Evolutionary conservation across 2,329 filamentous ascomycete genomes (phyloP), one percentile per base, ranked within the genome.

Genomic region (Beauveria sp.): DNA sequence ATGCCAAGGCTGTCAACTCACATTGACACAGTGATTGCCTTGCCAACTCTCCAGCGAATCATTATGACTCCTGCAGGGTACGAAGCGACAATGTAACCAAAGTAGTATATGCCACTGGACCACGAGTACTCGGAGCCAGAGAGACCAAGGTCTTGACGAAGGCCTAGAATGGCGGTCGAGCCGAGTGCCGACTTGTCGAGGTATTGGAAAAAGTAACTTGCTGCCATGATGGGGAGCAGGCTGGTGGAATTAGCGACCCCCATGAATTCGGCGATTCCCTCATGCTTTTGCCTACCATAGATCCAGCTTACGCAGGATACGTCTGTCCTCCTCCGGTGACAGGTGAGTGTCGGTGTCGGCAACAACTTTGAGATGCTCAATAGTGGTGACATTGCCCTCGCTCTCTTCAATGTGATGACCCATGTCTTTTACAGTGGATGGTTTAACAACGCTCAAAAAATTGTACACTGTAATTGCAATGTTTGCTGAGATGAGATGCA

Each of bases 241-340:
- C 78, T 8, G 12, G 22, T 18, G 22, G 34, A 31, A 28, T 20
- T n/a, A 51, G 46, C 14, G 42, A 43, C 22, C 5, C 6, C 8
- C 9, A 28, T 22, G 12, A 20, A 22, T 20, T 20, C 5, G 43
- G 10, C 12, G 6, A 20, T 18, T 18, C 2, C 8, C 10, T 42
- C 8, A 9, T 38, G 3, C 22, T n/a, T 6, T 5, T 49, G 86
- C 71, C 68, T 84, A 81, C 79, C 77, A 80, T 22, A 28, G 42
- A 70, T 89, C 86, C 62, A 88, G 87, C 60, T 77, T 82, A 22
- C 77, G 73, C 22, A 88, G 68, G 20, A 88, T 69, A 16, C 82
- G 74, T 65, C 79, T 82, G 66, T 84, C 67, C 26, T 72, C 70
- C 10, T 69, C 67, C 3, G 56, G 55, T n/a, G 56, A 59, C 26